Percentiles rank a stretch among this genome's conserved stretches.
phyloP scores from a whole-genome alignment of 2,329 filamentous ascomycete species.

The Phaeosphaeria sp. region DNA sequence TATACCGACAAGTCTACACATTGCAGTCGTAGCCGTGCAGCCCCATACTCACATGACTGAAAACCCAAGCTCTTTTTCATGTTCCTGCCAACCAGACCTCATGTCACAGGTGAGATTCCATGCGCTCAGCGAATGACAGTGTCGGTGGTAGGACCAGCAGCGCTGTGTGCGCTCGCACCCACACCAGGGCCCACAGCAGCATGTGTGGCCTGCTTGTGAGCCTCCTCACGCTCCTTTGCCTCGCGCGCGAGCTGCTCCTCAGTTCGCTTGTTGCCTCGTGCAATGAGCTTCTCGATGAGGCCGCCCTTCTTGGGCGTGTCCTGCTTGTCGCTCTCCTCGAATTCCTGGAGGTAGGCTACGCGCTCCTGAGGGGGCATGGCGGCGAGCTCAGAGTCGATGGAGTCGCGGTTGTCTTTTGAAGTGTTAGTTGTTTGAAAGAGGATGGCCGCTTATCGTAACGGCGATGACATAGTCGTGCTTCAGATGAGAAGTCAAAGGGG shows the following conservation, averaged over 20 bases:
- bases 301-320: conserved; percentile 42
- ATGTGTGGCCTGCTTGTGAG: conserved; percentile 17
- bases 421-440: not conserved
- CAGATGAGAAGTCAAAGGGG: not conserved
- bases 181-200: conserved; percentile 19
- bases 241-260: conserved; percentile 42
- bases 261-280: conserved; percentile 43
- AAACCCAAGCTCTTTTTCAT: not conserved
- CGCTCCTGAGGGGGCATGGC: conserved; percentile 43
- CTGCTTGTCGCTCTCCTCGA: conserved; percentile 43
- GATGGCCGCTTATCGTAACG: not conserved
- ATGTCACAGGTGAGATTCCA: not conserved
- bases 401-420: conserved; percentile 36
- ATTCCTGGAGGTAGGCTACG: conserved; percentile 43
- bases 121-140: not conserved
- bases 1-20: not conserved
- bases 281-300: conserved; percentile 42
- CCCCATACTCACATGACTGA: not conserved
- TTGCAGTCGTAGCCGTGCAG: not conserved
- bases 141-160: conserved; percentile 16
- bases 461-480: not conserved
- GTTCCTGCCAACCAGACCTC: too few species aligned
- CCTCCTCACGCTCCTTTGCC: conserved; percentile 28
- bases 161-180: conserved; percentile 21
- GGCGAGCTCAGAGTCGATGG: conserved; percentile 42